phyloP scores from a whole-genome alignment of 495 filamentous ascomycete species.

The Hypoxylon rickii region DNA sequence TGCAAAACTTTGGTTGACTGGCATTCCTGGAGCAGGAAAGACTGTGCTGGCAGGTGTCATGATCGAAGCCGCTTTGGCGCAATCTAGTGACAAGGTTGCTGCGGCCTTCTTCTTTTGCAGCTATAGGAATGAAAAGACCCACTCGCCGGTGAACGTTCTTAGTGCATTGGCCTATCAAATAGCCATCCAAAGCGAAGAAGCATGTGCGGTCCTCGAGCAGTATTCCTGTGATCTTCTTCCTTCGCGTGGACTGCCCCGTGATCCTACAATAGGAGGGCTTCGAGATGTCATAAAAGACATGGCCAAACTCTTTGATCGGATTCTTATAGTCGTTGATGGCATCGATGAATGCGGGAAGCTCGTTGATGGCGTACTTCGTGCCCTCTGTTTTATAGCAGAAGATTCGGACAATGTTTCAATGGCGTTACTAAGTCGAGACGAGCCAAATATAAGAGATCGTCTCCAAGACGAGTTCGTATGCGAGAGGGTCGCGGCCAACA shows the following conservation, averaged over 20 bases:
- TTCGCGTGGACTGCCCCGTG: neutral
- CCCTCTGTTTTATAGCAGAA: conserved; percentile 15
- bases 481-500: conserved; percentile 39
- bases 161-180: conserved; percentile 42
- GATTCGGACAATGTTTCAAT: conserved; percentile 27
- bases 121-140: conserved; percentile 40
- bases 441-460: conserved; percentile 23
- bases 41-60: conserved; percentile 42
- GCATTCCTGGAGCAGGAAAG: conserved; percentile 50
- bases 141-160: conserved; percentile 36
- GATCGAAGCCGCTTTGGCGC: conserved; percentile 20
- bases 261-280: conserved; percentile 5
- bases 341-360: conserved; percentile 37
- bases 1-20: conserved; percentile 44
- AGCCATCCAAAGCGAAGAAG: conserved; percentile 39
- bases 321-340: conserved; percentile 39
- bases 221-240: conserved; percentile 33
- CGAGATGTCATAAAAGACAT: conserved; percentile 27
- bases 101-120: conserved; percentile 50
- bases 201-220: conserved; percentile 32
- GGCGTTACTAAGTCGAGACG: conserved; percentile 34
- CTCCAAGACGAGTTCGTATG: conserved; percentile 29
- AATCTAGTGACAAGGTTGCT: conserved; percentile 14
- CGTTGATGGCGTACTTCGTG: conserved; percentile 16
- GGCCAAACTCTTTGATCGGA: conserved; percentile 21